A percentile compares a stretch with the other conserved stretches of the same genome.
Conservation (phyloP, 2,329 filamentous ascomycete genomes). For the Cladosporium sp. region DNA sequence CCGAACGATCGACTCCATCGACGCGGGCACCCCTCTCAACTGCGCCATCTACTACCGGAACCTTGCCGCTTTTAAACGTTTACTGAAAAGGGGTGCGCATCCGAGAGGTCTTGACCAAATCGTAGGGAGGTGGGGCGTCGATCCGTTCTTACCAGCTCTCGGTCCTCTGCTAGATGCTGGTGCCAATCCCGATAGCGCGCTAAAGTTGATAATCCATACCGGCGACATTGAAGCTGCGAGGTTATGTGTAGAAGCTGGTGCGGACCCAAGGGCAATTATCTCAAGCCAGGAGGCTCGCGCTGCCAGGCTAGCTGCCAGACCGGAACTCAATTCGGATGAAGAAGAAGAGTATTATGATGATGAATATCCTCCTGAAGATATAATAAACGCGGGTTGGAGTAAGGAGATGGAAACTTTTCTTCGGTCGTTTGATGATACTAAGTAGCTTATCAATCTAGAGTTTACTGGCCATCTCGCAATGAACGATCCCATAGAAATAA, state of each 20-base stretch:
- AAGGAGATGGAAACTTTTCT: conserved; percentile 1
- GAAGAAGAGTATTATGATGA: neutral
- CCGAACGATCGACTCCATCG: neutral
- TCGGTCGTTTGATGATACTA: neutral
- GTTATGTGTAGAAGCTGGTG: conserved; percentile 9
- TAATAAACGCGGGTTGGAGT: neutral
- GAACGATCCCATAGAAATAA: neutral
- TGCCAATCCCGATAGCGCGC: neutral
- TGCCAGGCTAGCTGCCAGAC: neutral
- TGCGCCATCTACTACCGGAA: conserved; percentile 9
- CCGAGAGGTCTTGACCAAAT: neutral
- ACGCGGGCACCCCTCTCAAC: conserved; percentile 8
- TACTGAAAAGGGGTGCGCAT: conserved; percentile 9
- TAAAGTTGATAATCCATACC: neutral
- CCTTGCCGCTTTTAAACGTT: conserved; percentile 5
- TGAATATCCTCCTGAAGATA: neutral
- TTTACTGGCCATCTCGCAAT: neutral
- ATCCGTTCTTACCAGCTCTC: conserved; percentile 7
- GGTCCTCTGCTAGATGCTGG: conserved; percentile 8
- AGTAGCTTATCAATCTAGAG: neutral
- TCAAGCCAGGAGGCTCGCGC: conserved; percentile 2
- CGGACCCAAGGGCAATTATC: conserved; percentile 1
- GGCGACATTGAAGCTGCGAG: conserved; percentile 8
- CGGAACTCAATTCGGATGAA: neutral
- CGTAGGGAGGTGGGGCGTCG: neutral